Conservation (phyloP, 108 stramenopile genomes). For the Nitzschia palea region DNA sequence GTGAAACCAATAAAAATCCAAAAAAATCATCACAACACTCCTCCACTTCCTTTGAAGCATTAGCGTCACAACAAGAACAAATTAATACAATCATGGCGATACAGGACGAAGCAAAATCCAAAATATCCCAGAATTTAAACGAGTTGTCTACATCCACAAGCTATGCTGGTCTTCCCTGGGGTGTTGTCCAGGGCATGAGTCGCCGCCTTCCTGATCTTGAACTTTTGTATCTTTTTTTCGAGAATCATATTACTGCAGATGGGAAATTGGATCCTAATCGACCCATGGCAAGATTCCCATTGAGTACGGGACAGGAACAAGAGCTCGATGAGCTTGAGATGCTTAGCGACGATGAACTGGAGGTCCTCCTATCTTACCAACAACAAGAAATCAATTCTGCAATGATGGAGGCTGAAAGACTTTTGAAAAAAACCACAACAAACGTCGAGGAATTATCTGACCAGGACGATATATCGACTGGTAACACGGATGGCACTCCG, state of each 20-base stretch:
- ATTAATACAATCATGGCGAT: background rate
- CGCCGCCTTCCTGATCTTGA: slow-evolving; percentile 25
- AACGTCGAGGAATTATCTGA: background rate
- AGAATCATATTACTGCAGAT: slow-evolving; percentile 7
- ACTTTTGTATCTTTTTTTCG: slow-evolving; percentile 18
- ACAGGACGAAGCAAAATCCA: background rate
- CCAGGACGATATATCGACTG: background rate
- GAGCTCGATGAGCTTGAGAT: background rate
- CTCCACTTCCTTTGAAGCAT: slow-evolving; percentile 3
- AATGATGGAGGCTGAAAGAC: background rate
- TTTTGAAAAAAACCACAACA: background rate
- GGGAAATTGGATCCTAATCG: background rate
- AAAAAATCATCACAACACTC: background rate
- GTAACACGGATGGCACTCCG: background rate
- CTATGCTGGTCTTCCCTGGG: slow-evolving; percentile 25
- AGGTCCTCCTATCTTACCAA: background rate
- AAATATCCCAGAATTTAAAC: background rate
- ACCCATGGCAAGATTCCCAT: background rate
- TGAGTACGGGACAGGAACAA: background rate
- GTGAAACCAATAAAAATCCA: background rate
- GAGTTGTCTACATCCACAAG: background rate
- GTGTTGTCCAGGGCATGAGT: background rate
- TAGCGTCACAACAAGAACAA: background rate
- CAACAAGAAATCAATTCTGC: background rate
- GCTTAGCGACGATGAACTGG: background rate